Base-by-base conservation (phyloP, 805 yeast genomes). In the Cyberlindnera lachancei region DNA sequence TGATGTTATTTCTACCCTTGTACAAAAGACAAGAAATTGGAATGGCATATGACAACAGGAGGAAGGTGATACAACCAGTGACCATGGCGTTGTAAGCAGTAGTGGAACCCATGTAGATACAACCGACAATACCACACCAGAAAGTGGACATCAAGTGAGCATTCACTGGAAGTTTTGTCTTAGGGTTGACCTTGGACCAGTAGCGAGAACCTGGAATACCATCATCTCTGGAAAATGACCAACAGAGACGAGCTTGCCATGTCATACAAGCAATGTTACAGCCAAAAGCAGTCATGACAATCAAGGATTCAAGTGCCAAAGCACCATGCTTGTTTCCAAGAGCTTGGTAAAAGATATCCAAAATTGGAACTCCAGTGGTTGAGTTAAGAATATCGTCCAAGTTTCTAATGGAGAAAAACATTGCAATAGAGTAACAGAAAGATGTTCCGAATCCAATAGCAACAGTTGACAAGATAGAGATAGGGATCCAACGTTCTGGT, bases 1-100 rank as follows among this genome's bases (percentile, higher is more conserved):
- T 59, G 39, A 75, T 70, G 37, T 56, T 66, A 46, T 59, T 58
- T 60, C 79, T 66, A 19, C 75, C 79, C 42, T 55, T 64, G 40
- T 49, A 42, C 31, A 74, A 52, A 32, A 70, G 53, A 43, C 70
- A 74, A 4, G 56, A 46, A 14, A 66, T 60, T 14, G 84, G 84
- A 24, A 79, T 66, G 11, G 67, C 46, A 50, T 79, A 79, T 5
- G 81, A 72, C 25, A 77, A 44, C 27, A 74, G 58, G 37, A 78
- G 56, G 47, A 79, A 74, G 6, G 71, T 66, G 42, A 76, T 69
- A 50, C 81, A 70, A 5, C 77, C 79, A 23, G 70, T 66, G 17
- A 74, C 72, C 60, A 79, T 66, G 15, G 84, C 71, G 46, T 75
- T 74, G 52, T 73, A 78, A 7, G 86, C 85, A 1, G 82, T 70